Conservation (phyloP, 2,329 filamentous ascomycete species). For the Pyrenophora seminiperda region DNA sequence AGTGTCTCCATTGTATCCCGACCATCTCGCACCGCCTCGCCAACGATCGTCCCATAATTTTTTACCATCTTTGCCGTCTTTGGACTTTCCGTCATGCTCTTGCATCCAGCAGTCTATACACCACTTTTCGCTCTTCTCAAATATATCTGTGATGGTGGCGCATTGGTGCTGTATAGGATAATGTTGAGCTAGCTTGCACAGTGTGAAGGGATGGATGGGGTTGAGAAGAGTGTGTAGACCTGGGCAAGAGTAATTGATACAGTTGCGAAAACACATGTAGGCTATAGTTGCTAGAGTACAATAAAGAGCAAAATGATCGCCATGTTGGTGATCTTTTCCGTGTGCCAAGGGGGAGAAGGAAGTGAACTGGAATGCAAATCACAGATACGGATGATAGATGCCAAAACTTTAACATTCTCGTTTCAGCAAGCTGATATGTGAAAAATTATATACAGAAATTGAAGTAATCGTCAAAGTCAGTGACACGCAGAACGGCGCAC, state of each 20-base stretch:
- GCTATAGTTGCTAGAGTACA: neutral
- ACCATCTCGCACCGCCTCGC: conserved; percentile 10
- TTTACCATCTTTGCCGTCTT: neutral
- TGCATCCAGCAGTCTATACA: conserved; percentile 19
- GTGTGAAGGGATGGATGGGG: conserved; percentile 7
- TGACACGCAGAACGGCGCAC: neutral
- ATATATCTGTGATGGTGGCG: neutral
- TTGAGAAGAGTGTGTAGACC: conserved; percentile 4
- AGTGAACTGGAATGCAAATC: neutral
- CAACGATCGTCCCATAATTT: conserved; percentile 9
- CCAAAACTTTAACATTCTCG: conserved; percentile 8
- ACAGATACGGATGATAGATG: neutral
- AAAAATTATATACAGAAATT: conserved; percentile 8
- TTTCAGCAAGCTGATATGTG: conserved; percentile 3
- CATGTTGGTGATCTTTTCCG: neutral
- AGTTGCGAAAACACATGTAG: conserved; percentile 22
- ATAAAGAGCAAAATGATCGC: neutral
- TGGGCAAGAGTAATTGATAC: conserved; percentile 15
- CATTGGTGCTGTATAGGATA: conserved; percentile 15
- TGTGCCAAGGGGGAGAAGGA: no score
- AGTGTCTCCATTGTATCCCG: conserved; percentile 5
- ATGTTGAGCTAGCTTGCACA: conserved; percentile 15
- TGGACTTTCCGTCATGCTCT: conserved; percentile 1
- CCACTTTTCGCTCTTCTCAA: conserved; percentile 10
- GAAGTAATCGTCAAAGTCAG: neutral